Base-by-base conservation (phyloP, 441 rosid genomes). In the Pelargonium fulgidum region DNA sequence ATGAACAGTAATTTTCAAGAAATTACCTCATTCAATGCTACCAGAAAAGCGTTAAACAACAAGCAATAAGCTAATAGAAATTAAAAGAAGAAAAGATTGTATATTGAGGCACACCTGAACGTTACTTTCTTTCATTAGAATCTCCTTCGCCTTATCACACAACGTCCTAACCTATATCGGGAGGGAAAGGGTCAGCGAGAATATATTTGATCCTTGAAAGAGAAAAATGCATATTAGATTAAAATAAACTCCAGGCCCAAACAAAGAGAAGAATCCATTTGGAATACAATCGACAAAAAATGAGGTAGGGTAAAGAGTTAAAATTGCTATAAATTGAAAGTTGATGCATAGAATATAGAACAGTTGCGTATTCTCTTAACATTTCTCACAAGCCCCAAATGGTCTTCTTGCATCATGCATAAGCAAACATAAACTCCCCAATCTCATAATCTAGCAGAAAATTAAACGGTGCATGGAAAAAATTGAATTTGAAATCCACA, bases 111-210 rank as follows among this genome's bases (percentile, higher is more conserved):
- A 17, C 24, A 56, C 62, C 62, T 56, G 62, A 56, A 56, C 62
- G 20, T 56, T 56, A 56, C 62, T 56, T 56, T 56, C 62, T 7
- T 56, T 20, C 10, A 16, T 56, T 56, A 56, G 62, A 16, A 56
- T 56, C 24, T 56, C 62, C 62, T 56, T 56, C 62, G 62, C 62
- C 62, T 56, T 56, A 16, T 14, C 62, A 56, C 62, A 56, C 62
- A 56, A 56, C 8, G 9, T 56, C 62, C 17, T 56, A 56, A 56
- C 62, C 62, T 56, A 20, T 17, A 56, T 5, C 62, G 17, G 3
- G 24, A 7, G 24, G 24, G 7, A 56, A 56, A 56, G 8, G 11
- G 62, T 16, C 9, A 8, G 26, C 7, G 26, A 56, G 12, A 56
- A 56, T 7, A 56, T 54, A 54, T 54, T 1, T 6, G 22, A 54